Evolutionary conservation across 192 early-diverging fungal genomes (phyloP), one percentile per base, ranked within the genome.

Genomic region (Mortierella antarctica): DNA sequence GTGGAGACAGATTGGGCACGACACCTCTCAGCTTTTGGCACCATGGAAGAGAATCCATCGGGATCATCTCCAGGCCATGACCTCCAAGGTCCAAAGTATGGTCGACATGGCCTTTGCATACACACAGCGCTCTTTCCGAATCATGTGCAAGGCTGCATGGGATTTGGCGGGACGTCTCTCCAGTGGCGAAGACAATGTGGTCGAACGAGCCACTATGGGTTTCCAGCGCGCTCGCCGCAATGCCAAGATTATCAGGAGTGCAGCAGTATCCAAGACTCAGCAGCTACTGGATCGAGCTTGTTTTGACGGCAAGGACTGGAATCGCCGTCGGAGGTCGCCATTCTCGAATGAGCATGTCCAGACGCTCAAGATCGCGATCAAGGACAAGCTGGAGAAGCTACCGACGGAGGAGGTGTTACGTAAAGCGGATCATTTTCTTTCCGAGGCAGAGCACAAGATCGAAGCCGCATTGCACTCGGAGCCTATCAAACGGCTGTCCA

Each of bases 201-300:
- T 48, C 12, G 46, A 54, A 2, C 63, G 48, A 2, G 11, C 57
- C 48, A 12, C 12, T 3, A 18, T 49, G 13, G 53, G 48, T 1
- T 15, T 79, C 8, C 18, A 47, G 52, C 63, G 69, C 5, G 75
- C 69, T 18, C 62, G 57, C 39, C 12, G 14, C 3, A 79, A 79
- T 39, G 75, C 75, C 17, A 71, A 79, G 41, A 47, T 21, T 12
- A 42, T 65, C 17, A 64, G 15, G 8, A 31, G 23, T 4, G 49
- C 40, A 5, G 10, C 40, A 8, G 54, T 57, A 4, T 20, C 53
- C 9, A 66, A 53, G 57, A 0, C 66, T 4, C 46, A 42, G 56
- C 20, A 70, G 8, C 18, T 67, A 12, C 44, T 42, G 17, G 44
- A 66, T 4, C 55, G 59, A n/a, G 31, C 31, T 31, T 31, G 31